Evolutionary conservation across 2,329 filamentous ascomycete species (phyloP), one percentile per base, ranked within the genome.

Genomic region (Fusarium tjaetaba): DNA sequence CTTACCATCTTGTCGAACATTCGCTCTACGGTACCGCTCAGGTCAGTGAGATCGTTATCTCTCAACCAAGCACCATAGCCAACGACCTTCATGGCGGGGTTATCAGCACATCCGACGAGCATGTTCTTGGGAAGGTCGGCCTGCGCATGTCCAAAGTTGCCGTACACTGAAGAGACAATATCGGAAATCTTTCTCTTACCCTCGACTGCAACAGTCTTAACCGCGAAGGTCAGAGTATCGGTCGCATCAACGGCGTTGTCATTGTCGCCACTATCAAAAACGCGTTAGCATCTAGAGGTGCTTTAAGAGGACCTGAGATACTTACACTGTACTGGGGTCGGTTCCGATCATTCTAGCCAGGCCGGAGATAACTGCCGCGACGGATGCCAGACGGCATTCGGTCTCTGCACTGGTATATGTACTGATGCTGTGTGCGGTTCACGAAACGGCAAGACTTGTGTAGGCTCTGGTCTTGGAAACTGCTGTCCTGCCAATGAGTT

Each of bases 401-500:
- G 65, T 7, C 49, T 68, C 1, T 68, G 55, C 26, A 42, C 65
- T 0, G 51, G 66, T 1, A 68, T 63, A 16, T 68, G 64, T 0
- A 11, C 32, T 2, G 51, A 69, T 13, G 52, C 64, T 32, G 26
- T 5, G 26, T 26, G 26, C 26, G 5, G 26, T 26, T 26, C 52
- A 1, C n/a, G 58, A 22, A 70, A 68, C 10, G 67, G 58, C 3
- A 70, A 52, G 41, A 68, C 67, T 4, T 70, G 64, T 34, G 65
- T 20, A 10, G 64, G 67, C 0, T 70, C 68, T 9, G 65, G 59
- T 1, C 65, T 70, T 0, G 65, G 68, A 26, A 65, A 65, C 32
- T 32, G 13, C 5, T 32, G 32, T 32, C 14, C 32, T 32, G 32
- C 32, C 32, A 32, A 32, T 32, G 32, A 13, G 4, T 32, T 32